Conservation (phyloP, 1,139 yeast species). For the Pichia sp. region DNA sequence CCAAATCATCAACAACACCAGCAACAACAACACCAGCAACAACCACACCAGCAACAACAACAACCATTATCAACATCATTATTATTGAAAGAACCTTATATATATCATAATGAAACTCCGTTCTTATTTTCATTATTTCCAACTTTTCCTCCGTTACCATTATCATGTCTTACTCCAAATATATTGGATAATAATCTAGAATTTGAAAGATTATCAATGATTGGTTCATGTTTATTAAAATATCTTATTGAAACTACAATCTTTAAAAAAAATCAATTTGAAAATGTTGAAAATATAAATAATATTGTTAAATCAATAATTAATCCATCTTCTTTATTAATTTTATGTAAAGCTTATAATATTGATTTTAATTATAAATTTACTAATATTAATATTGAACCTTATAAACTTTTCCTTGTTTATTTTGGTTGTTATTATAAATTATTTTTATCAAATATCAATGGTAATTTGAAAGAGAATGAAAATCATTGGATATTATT, state of each 20-base stretch:
- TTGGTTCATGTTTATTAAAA: slow-evolving; percentile 9
- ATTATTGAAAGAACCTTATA: not conserved
- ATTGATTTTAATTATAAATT: slow-evolving; percentile 11
- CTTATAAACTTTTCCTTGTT: slow-evolving; percentile 4
- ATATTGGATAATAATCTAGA: not conserved
- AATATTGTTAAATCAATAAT: slow-evolving; percentile 2
- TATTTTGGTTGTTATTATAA: slow-evolving; percentile 10
- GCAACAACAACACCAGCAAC: not conserved
- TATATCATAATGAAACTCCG: slow-evolving; percentile 2
- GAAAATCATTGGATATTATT: not conserved
- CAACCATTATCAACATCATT: too few species aligned
- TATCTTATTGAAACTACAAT: slow-evolving; percentile 4
- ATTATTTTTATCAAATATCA: not conserved
- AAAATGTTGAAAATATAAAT: not conserved
- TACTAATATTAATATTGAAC: not conserved
- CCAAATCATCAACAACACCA: not conserved
- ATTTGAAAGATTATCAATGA: slow-evolving; percentile 4
- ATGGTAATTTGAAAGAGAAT: not conserved
- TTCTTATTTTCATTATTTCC: slow-evolving; percentile 8
- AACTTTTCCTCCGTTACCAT: slow-evolving; percentile 5
- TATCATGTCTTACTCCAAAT: not conserved
- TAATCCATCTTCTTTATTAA: slow-evolving; percentile 3
- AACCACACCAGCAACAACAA: too few species aligned
- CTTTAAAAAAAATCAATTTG: not conserved
- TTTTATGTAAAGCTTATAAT: slow-evolving; percentile 9